Conservation (phyloP, 805 yeast species). For the Suhomyces sp. region DNA sequence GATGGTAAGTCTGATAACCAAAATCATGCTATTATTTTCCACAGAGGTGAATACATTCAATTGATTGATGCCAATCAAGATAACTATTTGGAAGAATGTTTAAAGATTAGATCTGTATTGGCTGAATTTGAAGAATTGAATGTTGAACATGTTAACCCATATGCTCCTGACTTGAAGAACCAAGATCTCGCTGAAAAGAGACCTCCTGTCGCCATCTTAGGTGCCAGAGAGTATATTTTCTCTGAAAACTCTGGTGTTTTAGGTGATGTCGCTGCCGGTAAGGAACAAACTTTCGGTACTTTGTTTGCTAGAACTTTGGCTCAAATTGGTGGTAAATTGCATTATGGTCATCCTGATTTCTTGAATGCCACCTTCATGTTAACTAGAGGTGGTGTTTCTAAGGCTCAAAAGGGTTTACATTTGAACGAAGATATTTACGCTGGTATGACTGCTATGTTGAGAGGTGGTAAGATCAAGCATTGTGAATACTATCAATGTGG, state of each 20-base stretch:
- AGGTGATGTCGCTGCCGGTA: slow-evolving; percentile 90
- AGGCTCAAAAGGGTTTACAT: slow-evolving; percentile 84
- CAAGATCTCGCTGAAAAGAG: slow-evolving; percentile 46
- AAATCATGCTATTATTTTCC: slow-evolving; percentile 74
- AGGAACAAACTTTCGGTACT: slow-evolving; percentile 87
- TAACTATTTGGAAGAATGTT: slow-evolving; percentile 81
- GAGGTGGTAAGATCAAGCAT: slow-evolving; percentile 88
- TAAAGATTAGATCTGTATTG: slow-evolving; percentile 75
- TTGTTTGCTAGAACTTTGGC: slow-evolving; percentile 80
- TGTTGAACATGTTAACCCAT: slow-evolving; percentile 77
- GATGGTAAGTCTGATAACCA: slow-evolving; percentile 90
- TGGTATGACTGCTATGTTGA: slow-evolving; percentile 77
- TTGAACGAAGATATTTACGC: slow-evolving; percentile 87
- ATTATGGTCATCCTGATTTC: slow-evolving; percentile 89
- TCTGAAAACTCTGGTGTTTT: slow-evolving; percentile 82
- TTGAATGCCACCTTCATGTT: slow-evolving; percentile 73
- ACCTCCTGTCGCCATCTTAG: slow-evolving; percentile 80
- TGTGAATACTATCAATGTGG: slow-evolving; percentile 90
- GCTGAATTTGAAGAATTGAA: slow-evolving; percentile 81
- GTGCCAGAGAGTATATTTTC: slow-evolving; percentile 85
- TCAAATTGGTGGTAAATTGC: slow-evolving; percentile 82
- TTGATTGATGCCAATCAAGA: slow-evolving; percentile 87
- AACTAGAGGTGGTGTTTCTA: slow-evolving; percentile 85
- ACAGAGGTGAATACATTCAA: slow-evolving; percentile 84
- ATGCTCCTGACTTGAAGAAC: slow-evolving; percentile 68